phyloP scores from a whole-genome alignment of 2,329 filamentous ascomycete species.

The Penicillium hesseltinei region DNA sequence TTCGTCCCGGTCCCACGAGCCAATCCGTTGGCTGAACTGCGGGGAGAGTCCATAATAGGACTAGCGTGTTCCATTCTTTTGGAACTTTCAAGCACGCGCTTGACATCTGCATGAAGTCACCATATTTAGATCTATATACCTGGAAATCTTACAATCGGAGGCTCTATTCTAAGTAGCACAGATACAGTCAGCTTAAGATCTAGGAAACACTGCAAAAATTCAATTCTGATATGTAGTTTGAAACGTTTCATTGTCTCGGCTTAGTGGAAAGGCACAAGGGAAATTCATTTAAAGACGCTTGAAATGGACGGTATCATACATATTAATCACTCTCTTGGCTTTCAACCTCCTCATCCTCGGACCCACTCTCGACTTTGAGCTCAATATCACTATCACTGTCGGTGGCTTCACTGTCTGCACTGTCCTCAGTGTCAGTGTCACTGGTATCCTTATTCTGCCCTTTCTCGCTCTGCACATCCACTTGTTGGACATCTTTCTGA shows the following conservation, averaged over 20 bases:
- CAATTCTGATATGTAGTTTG: neutral
- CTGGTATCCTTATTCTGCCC: neutral
- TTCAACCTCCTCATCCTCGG: neutral
- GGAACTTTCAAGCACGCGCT: neutral
- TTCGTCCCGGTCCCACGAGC: neutral
- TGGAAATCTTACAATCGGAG: neutral
- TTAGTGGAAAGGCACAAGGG: neutral
- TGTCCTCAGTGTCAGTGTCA: too few species aligned
- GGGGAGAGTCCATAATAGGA: neutral
- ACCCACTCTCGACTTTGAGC: neutral
- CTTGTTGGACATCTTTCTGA: neutral
- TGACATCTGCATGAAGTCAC: neutral
- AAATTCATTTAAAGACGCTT: neutral
- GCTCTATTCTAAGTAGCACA: neutral
- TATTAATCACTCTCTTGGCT: neutral
- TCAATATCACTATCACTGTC: conserved; percentile 1
- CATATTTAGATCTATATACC: neutral
- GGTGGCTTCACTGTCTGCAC: neutral
- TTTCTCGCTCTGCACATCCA: neutral
- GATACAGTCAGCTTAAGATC: neutral
- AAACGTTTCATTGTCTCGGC: neutral
- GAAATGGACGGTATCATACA: neutral
- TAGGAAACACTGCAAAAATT: neutral
- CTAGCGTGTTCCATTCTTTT: neutral
- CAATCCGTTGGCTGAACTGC: neutral